Percentiles rank a stretch among this genome's conserved stretches.
Evolutionary conservation across 2,329 filamentous ascomycete species (phyloP).

Genomic region (Xylaria sp.): DNA sequence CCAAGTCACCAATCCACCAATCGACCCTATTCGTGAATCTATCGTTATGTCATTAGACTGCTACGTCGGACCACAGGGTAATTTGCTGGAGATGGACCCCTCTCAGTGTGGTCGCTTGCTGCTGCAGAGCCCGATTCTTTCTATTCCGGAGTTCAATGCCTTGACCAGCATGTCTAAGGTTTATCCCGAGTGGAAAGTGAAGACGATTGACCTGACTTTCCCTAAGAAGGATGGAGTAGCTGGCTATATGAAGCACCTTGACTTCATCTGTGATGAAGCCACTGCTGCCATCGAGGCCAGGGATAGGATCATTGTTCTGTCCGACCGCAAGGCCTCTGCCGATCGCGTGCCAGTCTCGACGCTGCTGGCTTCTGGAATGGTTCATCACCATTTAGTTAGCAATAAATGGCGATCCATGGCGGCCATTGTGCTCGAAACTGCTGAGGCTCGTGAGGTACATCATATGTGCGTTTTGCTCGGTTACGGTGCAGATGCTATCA

Average conservation of each 20-base stretch:
- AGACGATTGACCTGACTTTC: slow-evolving; percentile 91
- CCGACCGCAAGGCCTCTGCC: slow-evolving; percentile 81
- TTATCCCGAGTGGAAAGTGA: slow-evolving; percentile 82
- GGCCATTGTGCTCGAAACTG: slow-evolving; percentile 87
- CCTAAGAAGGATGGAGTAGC: slow-evolving; percentile 79
- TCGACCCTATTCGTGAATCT: slow-evolving; percentile 94
- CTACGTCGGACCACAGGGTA: slow-evolving; percentile 94
- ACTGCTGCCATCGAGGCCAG: slow-evolving; percentile 81
- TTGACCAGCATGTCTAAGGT: slow-evolving; percentile 75
- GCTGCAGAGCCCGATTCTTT: slow-evolving; percentile 85
- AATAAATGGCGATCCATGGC: slow-evolving; percentile 94
- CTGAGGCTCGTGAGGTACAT: slow-evolving; percentile 94
- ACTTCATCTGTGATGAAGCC: slow-evolving; percentile 83
- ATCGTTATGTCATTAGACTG: slow-evolving; percentile 98
- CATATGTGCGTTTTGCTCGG: slow-evolving; percentile 98
- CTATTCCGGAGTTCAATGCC: slow-evolving; percentile 87
- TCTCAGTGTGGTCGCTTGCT: slow-evolving; percentile 85
- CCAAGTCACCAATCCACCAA: slow-evolving; percentile 96
- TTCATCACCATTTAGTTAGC: slow-evolving; percentile 91
- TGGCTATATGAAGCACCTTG: slow-evolving; percentile 85
- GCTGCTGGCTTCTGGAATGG: slow-evolving; percentile 85
- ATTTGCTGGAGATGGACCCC: slow-evolving; percentile 89
- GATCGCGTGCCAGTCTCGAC: slow-evolving; percentile 86
- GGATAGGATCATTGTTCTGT: slow-evolving; percentile 85
- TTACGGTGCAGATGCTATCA: slow-evolving; percentile 92